Evolutionary conservation across 1,284 basidiomycete genomes (phyloP).

Genomic region (Naganishia albida): DNA sequence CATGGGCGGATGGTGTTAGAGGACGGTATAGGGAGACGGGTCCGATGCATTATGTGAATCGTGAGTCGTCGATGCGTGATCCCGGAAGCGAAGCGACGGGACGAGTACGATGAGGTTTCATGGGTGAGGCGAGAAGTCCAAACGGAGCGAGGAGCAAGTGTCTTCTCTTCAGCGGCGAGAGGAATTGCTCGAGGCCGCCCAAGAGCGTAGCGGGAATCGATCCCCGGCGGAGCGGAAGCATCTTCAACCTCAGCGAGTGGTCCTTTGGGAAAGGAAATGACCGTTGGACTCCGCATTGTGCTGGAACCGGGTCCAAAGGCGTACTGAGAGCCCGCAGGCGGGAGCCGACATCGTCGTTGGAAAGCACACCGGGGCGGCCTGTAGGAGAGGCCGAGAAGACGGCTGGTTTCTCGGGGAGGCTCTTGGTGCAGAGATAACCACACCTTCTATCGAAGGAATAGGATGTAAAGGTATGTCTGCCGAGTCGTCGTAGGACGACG

Average conservation of each 20-base stretch:
- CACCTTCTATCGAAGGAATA: too few species aligned
- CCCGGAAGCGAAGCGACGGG: neutral
- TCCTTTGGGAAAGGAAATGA: too few species aligned
- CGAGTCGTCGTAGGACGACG: too few species aligned
- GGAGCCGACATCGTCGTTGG: too few species aligned
- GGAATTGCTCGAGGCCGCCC: neutral
- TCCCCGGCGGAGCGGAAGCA: neutral
- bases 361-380: too few species aligned
- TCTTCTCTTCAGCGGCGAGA: neutral
- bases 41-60: constrained; percentile 57
- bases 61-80: constrained; percentile 40
- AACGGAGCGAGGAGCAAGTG: neutral
- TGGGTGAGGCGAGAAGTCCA: neutral
- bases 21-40: constrained; percentile 52
- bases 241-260: neutral
- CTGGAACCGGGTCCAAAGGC: too few species aligned
- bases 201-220: neutral
- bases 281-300: too few species aligned
- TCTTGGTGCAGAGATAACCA: too few species aligned
- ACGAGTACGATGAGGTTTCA: neutral
- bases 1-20: constrained; percentile 80
- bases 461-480: too few species aligned
- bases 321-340: too few species aligned
- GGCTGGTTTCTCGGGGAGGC: too few species aligned
- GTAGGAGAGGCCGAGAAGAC: too few species aligned